phyloP scores from a whole-genome alignment of 73 alveolate species.

The Uronychia setigera region DNA sequence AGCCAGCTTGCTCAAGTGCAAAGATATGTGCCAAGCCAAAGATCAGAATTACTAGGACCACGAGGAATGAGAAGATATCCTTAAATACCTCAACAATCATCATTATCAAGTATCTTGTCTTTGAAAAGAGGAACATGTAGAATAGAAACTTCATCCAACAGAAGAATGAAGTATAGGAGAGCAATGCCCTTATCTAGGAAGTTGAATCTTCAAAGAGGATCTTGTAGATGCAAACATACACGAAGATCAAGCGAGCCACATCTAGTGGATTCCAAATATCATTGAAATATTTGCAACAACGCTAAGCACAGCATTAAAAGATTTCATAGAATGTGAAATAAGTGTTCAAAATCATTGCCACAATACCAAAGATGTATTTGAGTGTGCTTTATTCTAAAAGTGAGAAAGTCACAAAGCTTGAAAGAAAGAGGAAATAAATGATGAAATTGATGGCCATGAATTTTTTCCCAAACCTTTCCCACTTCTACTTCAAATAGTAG shows the following conservation, averaged over 20 bases:
- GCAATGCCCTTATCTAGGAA: not conserved
- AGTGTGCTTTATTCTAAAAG: not conserved
- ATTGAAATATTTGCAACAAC: slow-evolving; percentile 4
- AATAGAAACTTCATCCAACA: not conserved
- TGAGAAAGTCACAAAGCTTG: slow-evolving; percentile 7
- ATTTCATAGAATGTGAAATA: slow-evolving; percentile 19
- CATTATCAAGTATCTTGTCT: no score
- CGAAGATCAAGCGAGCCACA: slow-evolving; percentile 3
- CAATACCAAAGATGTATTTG: not conserved
- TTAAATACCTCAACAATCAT: no score
- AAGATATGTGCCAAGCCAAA: no score
- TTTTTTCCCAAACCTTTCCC: slow-evolving; percentile 12
- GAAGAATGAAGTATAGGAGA: not conserved
- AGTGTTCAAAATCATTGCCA: slow-evolving; percentile 9
- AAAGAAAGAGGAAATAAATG: slow-evolving; percentile 11
- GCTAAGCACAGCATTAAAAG: slow-evolving; percentile 6
- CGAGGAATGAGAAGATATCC: no score
- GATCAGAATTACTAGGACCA: no score
- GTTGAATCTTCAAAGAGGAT: not conserved
- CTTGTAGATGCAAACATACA: slow-evolving; percentile 22
- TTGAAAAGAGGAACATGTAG: not conserved
- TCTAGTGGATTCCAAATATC: slow-evolving; percentile 43
- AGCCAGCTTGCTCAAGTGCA: no score
- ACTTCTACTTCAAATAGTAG: slow-evolving; percentile 3
- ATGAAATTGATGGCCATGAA: slow-evolving; percentile 17